Evolutionary conservation across 352 stramenopile genomes (phyloP).

Genomic region (Phytophthora ohioensis): DNA sequence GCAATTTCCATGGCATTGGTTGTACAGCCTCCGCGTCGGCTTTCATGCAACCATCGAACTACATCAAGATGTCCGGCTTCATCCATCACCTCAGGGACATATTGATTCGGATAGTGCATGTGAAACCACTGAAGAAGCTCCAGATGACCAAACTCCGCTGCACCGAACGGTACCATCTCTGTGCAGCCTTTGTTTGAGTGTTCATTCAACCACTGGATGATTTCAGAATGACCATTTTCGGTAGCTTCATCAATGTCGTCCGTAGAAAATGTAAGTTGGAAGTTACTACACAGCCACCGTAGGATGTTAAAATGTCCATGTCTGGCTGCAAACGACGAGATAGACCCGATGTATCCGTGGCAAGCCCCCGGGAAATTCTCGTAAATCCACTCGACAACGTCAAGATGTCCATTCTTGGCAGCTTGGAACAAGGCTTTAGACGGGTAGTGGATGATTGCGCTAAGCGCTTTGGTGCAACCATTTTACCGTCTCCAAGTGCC

Average conservation of each 20-base stretch:
- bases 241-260: neutral
- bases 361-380: neutral
- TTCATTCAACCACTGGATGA: constrained; percentile 5
- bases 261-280: neutral
- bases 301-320: neutral
- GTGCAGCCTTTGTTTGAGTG: neutral
- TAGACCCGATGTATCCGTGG: too few relatives aligned
- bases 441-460: neutral
- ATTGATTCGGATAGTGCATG: neutral
- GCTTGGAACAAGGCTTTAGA: neutral
- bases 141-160: neutral
- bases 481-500: neutral
- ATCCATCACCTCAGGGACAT: neutral
- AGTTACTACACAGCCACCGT: neutral
- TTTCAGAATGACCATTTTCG: neutral
- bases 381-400: neutral
- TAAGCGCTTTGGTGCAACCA: neutral
- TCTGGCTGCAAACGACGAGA: neutral
- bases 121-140: neutral
- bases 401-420: neutral
- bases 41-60: constrained; percentile 8
- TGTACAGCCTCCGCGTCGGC: neutral
- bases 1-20: neutral
- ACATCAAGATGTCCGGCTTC: neutral
- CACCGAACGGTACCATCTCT: neutral